A percentile compares a stretch with the other conserved stretches of the same genome.
Conservation (phyloP, 495 filamentous ascomycete genomes). For the Xylaria acuta region DNA sequence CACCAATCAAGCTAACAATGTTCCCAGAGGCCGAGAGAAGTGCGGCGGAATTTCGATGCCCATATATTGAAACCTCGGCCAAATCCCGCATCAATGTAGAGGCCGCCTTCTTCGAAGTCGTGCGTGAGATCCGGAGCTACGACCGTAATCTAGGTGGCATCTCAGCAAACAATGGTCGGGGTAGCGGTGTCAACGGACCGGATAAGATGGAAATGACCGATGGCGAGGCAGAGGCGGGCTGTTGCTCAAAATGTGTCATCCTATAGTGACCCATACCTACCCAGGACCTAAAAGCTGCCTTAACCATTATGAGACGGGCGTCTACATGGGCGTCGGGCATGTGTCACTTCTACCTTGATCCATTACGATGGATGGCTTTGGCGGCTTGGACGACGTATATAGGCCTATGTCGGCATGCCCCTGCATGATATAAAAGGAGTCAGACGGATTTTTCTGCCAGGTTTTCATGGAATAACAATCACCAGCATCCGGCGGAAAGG, state of each 20-base stretch:
- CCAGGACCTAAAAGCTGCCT: slow-evolving; percentile 14
- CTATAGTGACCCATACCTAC: slow-evolving; percentile 67
- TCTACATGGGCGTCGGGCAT: slow-evolving; percentile 17
- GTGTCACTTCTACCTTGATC: slow-evolving; percentile 17
- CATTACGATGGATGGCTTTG: slow-evolving; percentile 25
- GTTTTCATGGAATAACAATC: slow-evolving; percentile 28
- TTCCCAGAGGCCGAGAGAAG: slow-evolving; percentile 84
- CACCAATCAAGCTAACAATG: slow-evolving; percentile 10
- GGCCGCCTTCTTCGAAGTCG: slow-evolving; percentile 96
- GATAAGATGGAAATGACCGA: slow-evolving; percentile 81
- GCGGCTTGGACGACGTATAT: slow-evolving; percentile 31
- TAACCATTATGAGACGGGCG: slow-evolving; percentile 20
- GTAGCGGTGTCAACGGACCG: slow-evolving; percentile 66
- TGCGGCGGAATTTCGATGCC: slow-evolving; percentile 87
- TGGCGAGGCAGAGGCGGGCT: slow-evolving; percentile 72
- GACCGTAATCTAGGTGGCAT: slow-evolving; percentile 96
- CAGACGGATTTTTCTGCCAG: slow-evolving; percentile 29
- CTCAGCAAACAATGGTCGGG: slow-evolving; percentile 66
- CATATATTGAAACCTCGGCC: slow-evolving; percentile 98
- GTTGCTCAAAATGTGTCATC: slow-evolving; percentile 85
- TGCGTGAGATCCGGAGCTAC: slow-evolving; percentile 95
- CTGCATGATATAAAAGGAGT: slow-evolving; percentile 32
- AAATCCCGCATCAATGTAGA: slow-evolving; percentile 98
- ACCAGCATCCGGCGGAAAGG: slow-evolving; percentile 27
- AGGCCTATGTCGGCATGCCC: slow-evolving; percentile 30